These are phyloP conservation scores for Pelagomonas calceolata DNA, from an alignment of 108 stramenopile genomes.

Conservation along the genomic window DNA sequence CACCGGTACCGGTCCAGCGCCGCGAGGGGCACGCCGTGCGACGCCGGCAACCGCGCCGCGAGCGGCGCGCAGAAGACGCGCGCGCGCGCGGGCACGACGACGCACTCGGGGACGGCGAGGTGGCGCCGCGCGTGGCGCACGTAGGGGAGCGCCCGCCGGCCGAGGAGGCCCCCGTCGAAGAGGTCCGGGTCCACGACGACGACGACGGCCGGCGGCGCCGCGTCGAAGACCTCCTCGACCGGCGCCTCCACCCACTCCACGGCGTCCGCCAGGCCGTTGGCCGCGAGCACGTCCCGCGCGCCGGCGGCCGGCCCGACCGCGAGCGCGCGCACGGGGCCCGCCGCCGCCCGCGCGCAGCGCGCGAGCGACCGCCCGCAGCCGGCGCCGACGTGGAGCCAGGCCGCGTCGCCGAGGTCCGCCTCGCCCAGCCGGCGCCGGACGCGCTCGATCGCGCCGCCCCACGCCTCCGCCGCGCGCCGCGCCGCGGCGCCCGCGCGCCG, in stretches of 20 bases:
- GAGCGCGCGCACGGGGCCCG: background rate
- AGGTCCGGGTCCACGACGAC: background rate
- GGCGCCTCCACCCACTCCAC: no score
- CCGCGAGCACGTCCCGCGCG: background rate
- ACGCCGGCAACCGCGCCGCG: background rate
- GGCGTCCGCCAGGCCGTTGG: no score
- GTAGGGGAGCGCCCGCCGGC: background rate
- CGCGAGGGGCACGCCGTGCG: background rate
- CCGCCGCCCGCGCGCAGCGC: no score
- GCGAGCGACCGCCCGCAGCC: no score
- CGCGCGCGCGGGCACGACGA: background rate
- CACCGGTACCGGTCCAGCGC: background rate
- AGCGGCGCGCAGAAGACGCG: background rate
- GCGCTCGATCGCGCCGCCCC: background rate
- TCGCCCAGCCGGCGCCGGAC: no score
- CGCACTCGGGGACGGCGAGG: background rate
- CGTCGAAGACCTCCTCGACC: no score
- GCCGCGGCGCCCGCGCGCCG: background rate
- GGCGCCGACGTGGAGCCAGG: background rate
- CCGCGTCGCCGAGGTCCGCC: background rate
- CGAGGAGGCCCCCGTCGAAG: background rate
- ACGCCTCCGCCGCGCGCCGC: background rate
- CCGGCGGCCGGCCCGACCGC: background rate
- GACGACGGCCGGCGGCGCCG: background rate
- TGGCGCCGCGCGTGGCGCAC: background rate